phyloP scores from a whole-genome alignment of 2,329 filamentous ascomycete species.

The Alternaria brassicae region DNA sequence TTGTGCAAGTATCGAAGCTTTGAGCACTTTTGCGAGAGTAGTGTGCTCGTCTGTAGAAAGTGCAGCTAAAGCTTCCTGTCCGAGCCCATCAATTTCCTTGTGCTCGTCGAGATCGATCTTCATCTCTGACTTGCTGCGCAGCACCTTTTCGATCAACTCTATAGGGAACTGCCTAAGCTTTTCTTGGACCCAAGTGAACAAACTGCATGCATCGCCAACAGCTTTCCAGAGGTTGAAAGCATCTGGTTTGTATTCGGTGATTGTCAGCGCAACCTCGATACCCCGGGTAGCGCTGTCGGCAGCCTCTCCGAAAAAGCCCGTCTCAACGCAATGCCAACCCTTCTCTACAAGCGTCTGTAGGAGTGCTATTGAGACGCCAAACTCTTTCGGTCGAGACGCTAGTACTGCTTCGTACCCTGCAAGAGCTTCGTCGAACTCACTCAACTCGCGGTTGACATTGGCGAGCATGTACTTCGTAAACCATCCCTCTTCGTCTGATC shows the following conservation, averaged over 20 bases:
- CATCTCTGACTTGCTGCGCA: conserved; percentile 60
- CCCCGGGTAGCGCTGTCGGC: conserved; percentile 72
- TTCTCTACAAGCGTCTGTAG: conserved; percentile 88
- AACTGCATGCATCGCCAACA: conserved; percentile 83
- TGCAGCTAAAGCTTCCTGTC: conserved; percentile 47
- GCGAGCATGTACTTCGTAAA: conserved; percentile 97
- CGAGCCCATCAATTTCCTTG: conserved; percentile 72
- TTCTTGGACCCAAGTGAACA: conserved; percentile 81
- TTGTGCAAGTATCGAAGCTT: conserved; percentile 80
- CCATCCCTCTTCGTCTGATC: conserved; percentile 76
- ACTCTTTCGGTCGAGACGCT: conserved; percentile 71
- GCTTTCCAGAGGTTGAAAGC: conserved; percentile 97
- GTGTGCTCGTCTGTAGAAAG: conserved; percentile 26
- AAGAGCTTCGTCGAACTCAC: conserved; percentile 86
- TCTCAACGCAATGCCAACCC: conserved; percentile 77
- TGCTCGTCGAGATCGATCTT: conserved; percentile 65
- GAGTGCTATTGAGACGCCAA: conserved; percentile 85
- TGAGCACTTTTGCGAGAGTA: conserved; percentile 64
- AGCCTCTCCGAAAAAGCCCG: conserved; percentile 85
- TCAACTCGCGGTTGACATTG: conserved; percentile 90
- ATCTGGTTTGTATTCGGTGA: conserved; percentile 67
- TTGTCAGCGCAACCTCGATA: conserved; percentile 69
- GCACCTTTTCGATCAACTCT: conserved; percentile 63
- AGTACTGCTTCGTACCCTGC: conserved; percentile 77
- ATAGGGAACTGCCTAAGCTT: conserved; percentile 69